These are phyloP conservation scores for Arabis hirsuta DNA, from an alignment of 345 rosid species.

Conservation along the genomic window DNA sequence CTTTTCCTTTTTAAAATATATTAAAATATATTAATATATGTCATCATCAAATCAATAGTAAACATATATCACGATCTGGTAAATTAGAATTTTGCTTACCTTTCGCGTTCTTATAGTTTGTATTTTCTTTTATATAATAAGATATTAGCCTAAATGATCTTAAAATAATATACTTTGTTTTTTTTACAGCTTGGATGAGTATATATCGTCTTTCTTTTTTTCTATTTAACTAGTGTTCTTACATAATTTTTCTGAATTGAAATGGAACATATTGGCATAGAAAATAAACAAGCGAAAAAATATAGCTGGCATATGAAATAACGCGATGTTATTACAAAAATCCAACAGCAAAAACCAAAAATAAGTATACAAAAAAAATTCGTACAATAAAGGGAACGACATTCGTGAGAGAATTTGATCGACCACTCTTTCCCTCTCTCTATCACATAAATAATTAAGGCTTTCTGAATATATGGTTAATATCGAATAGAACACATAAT, in stretches of 20 bases:
- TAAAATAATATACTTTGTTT: too few relatives aligned
- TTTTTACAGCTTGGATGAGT: not conserved
- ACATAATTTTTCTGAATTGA: not conserved
- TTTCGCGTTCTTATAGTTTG: too few relatives aligned
- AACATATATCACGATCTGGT: too few relatives aligned
- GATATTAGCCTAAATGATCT: too few relatives aligned
- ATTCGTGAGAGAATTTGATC: slow-evolving; percentile 32
- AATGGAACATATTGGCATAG: not conserved
- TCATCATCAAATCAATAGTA: too few relatives aligned
- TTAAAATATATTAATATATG: too few relatives aligned
- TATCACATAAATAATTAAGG: slow-evolving; percentile 35
- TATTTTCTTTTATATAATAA: too few relatives aligned
- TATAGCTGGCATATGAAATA: slow-evolving; percentile 32
- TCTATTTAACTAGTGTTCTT: slow-evolving; percentile 1
- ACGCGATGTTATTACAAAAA: slow-evolving; percentile 29
- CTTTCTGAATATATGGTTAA: slow-evolving; percentile 34
- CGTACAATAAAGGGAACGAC: slow-evolving; percentile 36
- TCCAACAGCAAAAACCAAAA: slow-evolving; percentile 38
- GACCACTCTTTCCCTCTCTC: slow-evolving; percentile 30
- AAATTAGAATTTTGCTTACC: too few relatives aligned
- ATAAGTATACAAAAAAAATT: slow-evolving; percentile 5
- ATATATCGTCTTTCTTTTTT: not conserved
- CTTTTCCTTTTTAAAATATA: too few relatives aligned
- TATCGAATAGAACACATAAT: slow-evolving; percentile 19
- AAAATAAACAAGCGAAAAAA: not conserved